Percentiles rank a stretch among this genome's conserved stretches.
Evolutionary conservation across 192 early-diverging fungal genomes (phyloP).

Genomic region (Coemansia sp.): DNA sequence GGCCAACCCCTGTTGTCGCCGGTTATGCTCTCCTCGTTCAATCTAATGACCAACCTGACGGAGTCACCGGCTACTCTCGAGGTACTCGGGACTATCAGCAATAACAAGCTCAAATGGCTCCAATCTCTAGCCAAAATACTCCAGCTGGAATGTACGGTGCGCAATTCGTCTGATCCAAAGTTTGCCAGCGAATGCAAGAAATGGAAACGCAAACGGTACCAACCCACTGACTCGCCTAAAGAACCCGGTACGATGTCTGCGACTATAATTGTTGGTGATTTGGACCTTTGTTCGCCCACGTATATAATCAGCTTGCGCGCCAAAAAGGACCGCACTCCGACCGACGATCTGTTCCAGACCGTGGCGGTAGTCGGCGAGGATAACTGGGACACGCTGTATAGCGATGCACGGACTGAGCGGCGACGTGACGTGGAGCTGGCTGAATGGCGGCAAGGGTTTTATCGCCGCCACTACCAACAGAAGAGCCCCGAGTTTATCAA

Average conservation of each 20-base stretch:
- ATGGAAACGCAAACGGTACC: conserved; percentile 3
- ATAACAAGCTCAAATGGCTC: conserved; percentile 24
- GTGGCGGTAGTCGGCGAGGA: conserved; percentile 25
- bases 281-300: conserved; percentile 12
- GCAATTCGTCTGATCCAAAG: neutral
- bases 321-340: neutral
- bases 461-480: conserved; percentile 14
- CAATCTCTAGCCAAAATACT: conserved; percentile 13
- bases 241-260: conserved; percentile 1
- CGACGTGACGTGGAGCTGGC: conserved; percentile 9
- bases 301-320: conserved; percentile 6
- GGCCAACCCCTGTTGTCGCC: conserved; percentile 16
- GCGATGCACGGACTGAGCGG: conserved; percentile 32
- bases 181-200: conserved; percentile 5
- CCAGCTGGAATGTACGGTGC: conserved; percentile 14
- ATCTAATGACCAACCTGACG: neutral
- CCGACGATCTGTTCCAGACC: neutral
- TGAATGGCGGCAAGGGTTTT: conserved; percentile 24
- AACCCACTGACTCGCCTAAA: neutral
- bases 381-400: conserved; percentile 32
- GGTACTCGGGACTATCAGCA: conserved; percentile 6
- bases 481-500: neutral
- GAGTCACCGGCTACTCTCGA: neutral
- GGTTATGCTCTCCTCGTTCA: conserved; percentile 4
- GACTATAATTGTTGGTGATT: conserved; percentile 20